phyloP scores from a whole-genome alignment of 106 monocot genomes.

The Iris macrosiphon region DNA sequence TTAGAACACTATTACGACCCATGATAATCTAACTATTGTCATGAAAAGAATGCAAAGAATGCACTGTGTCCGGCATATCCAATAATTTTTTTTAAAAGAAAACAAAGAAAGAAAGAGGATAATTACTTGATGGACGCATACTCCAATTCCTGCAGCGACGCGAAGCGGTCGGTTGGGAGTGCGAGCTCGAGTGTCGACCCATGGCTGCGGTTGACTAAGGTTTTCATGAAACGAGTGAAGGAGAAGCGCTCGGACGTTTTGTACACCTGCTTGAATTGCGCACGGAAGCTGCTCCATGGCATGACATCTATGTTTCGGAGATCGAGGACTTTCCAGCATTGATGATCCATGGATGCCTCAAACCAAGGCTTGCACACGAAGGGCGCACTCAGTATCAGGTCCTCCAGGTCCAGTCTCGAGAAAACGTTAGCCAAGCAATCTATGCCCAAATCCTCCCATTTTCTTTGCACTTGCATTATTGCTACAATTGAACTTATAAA shows the following conservation, averaged over 20 bases:
- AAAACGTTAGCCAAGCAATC: conserved; percentile 22
- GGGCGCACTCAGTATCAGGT: conserved; percentile 9
- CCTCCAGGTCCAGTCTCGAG: neutral
- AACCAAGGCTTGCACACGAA: conserved; percentile 36
- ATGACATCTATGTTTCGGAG: conserved; percentile 2
- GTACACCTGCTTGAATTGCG: conserved; percentile 17
- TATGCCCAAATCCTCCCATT: conserved; percentile 28
- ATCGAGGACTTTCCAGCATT: conserved; percentile 25
- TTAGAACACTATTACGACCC: no score
- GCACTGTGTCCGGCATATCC: no score
- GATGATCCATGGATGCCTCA: conserved; percentile 18
- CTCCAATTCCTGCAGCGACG: neutral
- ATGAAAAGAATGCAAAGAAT: no score
- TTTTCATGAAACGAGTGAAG: conserved; percentile 17
- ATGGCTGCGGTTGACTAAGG: conserved; percentile 17
- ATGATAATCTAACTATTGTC: no score
- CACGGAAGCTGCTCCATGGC: conserved; percentile 3
- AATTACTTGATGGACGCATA: conserved; percentile 21
- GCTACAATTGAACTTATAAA: neutral
- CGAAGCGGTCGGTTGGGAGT: neutral
- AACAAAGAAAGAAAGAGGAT: neutral
- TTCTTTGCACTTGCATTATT: conserved; percentile 3
- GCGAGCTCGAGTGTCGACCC: conserved; percentile 5
- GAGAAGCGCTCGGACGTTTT: conserved; percentile 8
- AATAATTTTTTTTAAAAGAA: no score